Conservation (phyloP, 164 flowering plant species). For the Aristolochia californica region DNA sequence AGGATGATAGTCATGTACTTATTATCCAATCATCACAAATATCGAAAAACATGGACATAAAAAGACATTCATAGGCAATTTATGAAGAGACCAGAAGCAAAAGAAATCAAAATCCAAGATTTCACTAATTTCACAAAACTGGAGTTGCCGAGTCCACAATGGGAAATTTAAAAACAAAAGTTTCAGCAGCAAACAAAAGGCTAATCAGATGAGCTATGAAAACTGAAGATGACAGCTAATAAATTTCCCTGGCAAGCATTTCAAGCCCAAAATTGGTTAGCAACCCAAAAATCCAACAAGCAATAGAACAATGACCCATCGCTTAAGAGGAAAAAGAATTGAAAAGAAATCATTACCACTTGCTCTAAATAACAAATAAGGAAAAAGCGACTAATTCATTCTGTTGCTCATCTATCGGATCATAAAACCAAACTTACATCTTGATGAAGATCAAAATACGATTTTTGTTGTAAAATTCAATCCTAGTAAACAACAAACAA, state of each 20-base stretch:
- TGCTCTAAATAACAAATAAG: neutral
- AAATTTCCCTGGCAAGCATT: too few species aligned
- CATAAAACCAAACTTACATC: neutral
- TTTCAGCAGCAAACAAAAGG: too few species aligned
- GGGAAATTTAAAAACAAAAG: too few species aligned
- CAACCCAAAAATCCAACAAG: too few species aligned
- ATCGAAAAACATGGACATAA: neutral
- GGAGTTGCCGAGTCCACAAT: too few species aligned
- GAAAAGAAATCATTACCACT: too few species aligned
- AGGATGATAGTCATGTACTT: conserved; percentile 7
- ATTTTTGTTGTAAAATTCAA: neutral
- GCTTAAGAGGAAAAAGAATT: neutral
- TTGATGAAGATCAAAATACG: neutral
- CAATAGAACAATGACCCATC: too few species aligned
- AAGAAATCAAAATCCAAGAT: neutral
- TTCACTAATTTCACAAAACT: too few species aligned
- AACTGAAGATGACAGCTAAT: too few species aligned
- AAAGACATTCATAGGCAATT: neutral
- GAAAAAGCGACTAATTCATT: neutral
- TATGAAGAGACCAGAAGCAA: neutral
- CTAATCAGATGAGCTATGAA: too few species aligned
- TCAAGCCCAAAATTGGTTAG: too few species aligned
- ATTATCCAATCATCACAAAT: conserved; percentile 4
- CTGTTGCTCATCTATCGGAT: neutral
- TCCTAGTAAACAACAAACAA: neutral